A percentile compares a stretch with the other conserved stretches of the same genome.
Conservation (phyloP, 805 yeast genomes). For the Teunomyces panamensis region DNA sequence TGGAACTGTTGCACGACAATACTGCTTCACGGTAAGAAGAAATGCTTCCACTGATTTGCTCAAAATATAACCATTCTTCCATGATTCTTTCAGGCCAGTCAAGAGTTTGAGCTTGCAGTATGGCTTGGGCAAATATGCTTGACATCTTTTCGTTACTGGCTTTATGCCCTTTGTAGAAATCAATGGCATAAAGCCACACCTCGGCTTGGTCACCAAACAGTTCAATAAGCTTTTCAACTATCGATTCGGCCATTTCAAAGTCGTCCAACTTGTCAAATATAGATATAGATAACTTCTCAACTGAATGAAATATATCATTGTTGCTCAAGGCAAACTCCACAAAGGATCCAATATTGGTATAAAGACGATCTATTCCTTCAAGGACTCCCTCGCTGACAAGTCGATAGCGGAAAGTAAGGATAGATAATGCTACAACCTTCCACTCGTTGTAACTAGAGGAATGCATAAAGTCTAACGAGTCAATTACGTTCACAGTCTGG, state of each 20-base stretch:
- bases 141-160: conserved; percentile 22
- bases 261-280: conserved; percentile 29
- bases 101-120: conserved; percentile 21
- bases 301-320: conserved; percentile 38
- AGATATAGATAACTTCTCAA: conserved; percentile 41
- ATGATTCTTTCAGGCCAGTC: conserved; percentile 53
- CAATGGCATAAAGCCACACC: conserved; percentile 45
- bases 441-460: conserved; percentile 24
- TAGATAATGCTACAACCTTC: conserved; percentile 28
- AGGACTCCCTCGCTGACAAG: not conserved
- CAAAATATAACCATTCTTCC: conserved; percentile 43
- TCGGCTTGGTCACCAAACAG: conserved; percentile 36
- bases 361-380: conserved; percentile 11
- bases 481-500: conserved; percentile 8
- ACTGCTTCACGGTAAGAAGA: conserved; percentile 19
- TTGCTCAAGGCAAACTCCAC: conserved; percentile 26
- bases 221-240: conserved; percentile 21
- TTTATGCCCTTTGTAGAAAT: conserved; percentile 31
- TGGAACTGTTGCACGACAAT: not conserved
- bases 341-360: conserved; percentile 18
- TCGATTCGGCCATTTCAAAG: conserved; percentile 22
- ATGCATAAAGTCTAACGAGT: conserved; percentile 14
- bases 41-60: conserved; percentile 30
- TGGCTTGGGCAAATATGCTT: conserved; percentile 30
- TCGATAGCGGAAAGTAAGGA: conserved; percentile 13